A percentile compares a stretch with the other conserved stretches of the same genome.
Evolutionary conservation across 495 filamentous ascomycete species (phyloP).

Genomic region (Aspergillus bertholletiae): DNA sequence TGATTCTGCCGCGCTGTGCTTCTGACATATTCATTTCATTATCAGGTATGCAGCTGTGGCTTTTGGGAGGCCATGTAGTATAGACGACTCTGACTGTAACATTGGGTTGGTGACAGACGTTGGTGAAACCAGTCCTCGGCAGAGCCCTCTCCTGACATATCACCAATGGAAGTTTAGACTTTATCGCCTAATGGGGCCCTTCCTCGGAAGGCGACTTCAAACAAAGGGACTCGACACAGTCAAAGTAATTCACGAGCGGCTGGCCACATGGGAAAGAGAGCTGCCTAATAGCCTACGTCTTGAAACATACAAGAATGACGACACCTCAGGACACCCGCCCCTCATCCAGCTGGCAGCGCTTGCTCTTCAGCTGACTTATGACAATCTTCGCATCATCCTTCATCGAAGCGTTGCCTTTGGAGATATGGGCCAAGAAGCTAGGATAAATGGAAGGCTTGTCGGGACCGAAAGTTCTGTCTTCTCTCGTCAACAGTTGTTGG

Average conservation of each 20-base stretch:
- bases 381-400: conserved; percentile 1
- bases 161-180: neutral
- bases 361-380: neutral
- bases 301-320: neutral
- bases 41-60: conserved; percentile 1
- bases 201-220: neutral
- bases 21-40: too few relatives aligned
- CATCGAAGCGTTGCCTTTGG: conserved; percentile 1
- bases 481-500: neutral
- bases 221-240: neutral
- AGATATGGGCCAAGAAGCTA: neutral
- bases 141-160: neutral
- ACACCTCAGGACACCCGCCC: neutral
- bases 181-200: neutral
- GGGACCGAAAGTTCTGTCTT: neutral
- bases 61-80: neutral
- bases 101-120: neutral
- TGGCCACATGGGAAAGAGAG: neutral
- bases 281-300: neutral
- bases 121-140: neutral
- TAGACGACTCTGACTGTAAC: neutral
- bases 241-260: neutral
- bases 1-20: too few relatives aligned
- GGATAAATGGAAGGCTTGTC: neutral
- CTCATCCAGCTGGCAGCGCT: neutral